phyloP scores from a whole-genome alignment of 176 grass and related monocot genomes.

The Avena insularis region DNA sequence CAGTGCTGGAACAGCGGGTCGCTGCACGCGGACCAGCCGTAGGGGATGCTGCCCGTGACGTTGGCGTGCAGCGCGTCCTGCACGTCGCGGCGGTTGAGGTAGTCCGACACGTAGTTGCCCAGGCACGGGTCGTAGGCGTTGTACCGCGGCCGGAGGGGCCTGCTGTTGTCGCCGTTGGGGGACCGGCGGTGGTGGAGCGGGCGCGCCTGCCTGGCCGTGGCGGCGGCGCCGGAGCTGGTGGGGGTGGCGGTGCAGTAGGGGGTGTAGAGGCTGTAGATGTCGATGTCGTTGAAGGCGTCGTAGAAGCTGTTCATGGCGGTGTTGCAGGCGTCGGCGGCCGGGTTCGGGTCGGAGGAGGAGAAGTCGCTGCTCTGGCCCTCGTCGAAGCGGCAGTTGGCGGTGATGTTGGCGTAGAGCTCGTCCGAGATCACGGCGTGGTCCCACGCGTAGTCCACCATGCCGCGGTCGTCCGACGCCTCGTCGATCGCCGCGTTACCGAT shows the following conservation, averaged over 20 bases:
- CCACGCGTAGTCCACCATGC: slow-evolving; percentile 86
- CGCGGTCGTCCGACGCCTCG: slow-evolving; percentile 61
- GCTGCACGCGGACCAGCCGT: slow-evolving; percentile 77
- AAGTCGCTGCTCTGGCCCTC: slow-evolving; percentile 13
- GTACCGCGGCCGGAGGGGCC: slow-evolving; percentile 17
- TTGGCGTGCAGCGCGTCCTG: slow-evolving; percentile 89
- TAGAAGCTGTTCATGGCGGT: slow-evolving; percentile 53
- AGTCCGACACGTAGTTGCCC: slow-evolving; percentile 49
- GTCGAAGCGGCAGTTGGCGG: slow-evolving; percentile 61
- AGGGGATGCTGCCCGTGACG: slow-evolving; percentile 56
- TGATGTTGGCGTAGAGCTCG: slow-evolving; percentile 62
- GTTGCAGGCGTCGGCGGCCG: background rate
- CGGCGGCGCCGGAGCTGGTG: background rate
- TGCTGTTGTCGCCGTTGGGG: background rate
- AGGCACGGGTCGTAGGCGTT: slow-evolving; percentile 75
- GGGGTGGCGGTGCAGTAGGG: slow-evolving; percentile 49
- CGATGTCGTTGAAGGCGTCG: slow-evolving; percentile 53
- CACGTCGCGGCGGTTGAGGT: slow-evolving; percentile 83
- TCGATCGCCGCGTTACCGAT: slow-evolving; percentile 90
- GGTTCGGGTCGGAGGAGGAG: background rate
- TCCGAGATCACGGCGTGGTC: slow-evolving; percentile 91
- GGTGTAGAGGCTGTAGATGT: slow-evolving; percentile 94
- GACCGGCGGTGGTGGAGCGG: background rate
- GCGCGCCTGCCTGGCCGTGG: background rate
- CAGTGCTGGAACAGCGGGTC: slow-evolving; percentile 51